These are phyloP conservation scores for Sanguinoderma infundibulare DNA, from an alignment of 1,284 basidiomycete species.

Conservation along the genomic window DNA sequence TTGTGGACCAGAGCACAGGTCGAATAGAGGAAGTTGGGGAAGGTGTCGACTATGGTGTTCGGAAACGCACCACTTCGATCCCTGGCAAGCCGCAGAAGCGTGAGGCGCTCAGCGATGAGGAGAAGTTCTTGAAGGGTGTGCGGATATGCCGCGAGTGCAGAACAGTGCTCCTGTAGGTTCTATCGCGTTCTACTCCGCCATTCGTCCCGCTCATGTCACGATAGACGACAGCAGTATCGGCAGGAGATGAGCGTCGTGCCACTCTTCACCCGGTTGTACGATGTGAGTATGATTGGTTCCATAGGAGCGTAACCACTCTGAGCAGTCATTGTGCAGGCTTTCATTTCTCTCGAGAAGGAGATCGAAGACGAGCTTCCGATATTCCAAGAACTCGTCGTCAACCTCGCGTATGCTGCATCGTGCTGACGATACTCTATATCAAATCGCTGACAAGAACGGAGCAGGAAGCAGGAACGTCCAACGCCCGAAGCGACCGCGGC, in stretches of 20 bases:
- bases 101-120: slow-evolving; percentile 60
- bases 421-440: slow-evolving; percentile 2
- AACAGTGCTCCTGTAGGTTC: slow-evolving; percentile 67
- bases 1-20: slow-evolving; percentile 77
- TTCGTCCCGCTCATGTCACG: neutral
- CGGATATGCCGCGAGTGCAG: slow-evolving; percentile 86
- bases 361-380: slow-evolving; percentile 72
- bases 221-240: slow-evolving; percentile 80
- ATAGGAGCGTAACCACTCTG: neutral
- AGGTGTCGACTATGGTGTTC: slow-evolving; percentile 85
- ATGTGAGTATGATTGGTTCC: slow-evolving; percentile 46
- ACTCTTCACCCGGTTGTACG: slow-evolving; percentile 71
- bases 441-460: slow-evolving; percentile 3
- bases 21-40: slow-evolving; percentile 86
- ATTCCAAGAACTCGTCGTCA: slow-evolving; percentile 70
- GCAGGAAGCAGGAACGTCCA: slow-evolving; percentile 62
- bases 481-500: slow-evolving; percentile 70
- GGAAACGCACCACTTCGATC: slow-evolving; percentile 41
- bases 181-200: neutral
- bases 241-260: slow-evolving; percentile 70
- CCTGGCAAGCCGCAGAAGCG: slow-evolving; percentile 37
- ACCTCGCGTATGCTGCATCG: slow-evolving; percentile 49
- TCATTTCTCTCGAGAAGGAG: slow-evolving; percentile 79
- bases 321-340: slow-evolving; percentile 46
- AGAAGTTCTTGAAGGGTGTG: slow-evolving; percentile 83